Conservation (phyloP, 805 yeast species). For the Wickerhamomyces queroliae region DNA sequence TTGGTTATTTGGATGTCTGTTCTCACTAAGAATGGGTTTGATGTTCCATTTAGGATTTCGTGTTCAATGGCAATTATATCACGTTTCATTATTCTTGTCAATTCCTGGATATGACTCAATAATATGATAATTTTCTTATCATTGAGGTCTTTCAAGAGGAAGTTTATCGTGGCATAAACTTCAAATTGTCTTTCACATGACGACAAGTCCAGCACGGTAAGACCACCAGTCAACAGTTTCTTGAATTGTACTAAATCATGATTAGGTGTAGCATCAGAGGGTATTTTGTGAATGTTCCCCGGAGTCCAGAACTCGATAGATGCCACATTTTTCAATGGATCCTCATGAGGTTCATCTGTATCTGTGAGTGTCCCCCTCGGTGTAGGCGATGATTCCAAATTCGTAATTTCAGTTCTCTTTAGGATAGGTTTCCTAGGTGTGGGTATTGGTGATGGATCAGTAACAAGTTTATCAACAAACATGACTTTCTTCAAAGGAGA, state of each 20-base stretch:
- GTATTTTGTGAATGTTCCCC: slow-evolving; percentile 18
- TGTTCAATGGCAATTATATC: slow-evolving; percentile 9
- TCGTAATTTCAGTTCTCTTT: slow-evolving; percentile 4
- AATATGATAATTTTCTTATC: slow-evolving; percentile 9
- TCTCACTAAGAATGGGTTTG: slow-evolving; percentile 18
- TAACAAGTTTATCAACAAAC: slow-evolving; percentile 10
- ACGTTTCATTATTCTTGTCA: slow-evolving; percentile 5
- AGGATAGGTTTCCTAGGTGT: slow-evolving; percentile 20
- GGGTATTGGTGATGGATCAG: slow-evolving; percentile 1
- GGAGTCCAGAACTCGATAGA: slow-evolving; percentile 18
- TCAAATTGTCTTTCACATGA: slow-evolving; percentile 19
- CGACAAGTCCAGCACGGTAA: slow-evolving; percentile 6
- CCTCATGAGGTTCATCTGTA: neutral
- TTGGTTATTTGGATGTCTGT: slow-evolving; percentile 20
- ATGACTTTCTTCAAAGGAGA: slow-evolving; percentile 20
- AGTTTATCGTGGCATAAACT: slow-evolving; percentile 19
- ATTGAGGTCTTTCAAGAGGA: slow-evolving; percentile 15
- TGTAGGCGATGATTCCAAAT: slow-evolving; percentile 1
- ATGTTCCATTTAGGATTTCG: slow-evolving; percentile 2
- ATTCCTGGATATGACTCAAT: slow-evolving; percentile 2
- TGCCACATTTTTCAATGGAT: slow-evolving; percentile 1
- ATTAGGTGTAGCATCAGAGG: neutral
- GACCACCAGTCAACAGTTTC: slow-evolving; percentile 17
- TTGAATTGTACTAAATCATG: slow-evolving; percentile 12
- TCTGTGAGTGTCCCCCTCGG: slow-evolving; percentile 9